phyloP scores from a whole-genome alignment of 305 asterid species.

The Fraxinus albicans region DNA sequence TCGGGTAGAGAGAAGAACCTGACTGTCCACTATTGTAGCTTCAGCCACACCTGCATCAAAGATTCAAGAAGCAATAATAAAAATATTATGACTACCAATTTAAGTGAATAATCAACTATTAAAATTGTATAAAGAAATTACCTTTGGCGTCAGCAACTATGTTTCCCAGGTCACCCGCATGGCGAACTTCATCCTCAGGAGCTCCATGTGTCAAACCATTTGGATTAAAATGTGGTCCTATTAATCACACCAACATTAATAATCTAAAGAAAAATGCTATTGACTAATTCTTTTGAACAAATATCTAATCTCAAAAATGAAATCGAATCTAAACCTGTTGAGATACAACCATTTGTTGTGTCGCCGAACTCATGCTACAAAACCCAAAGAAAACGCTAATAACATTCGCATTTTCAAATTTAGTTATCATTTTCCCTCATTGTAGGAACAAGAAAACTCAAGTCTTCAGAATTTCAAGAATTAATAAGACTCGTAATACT shows the following conservation, averaged over 20 bases:
- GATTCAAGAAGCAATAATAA: constrained; percentile 16
- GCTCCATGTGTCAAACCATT: constrained; percentile 81
- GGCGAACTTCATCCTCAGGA: constrained; percentile 88
- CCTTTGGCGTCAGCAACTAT: constrained; percentile 90
- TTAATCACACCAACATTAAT: constrained; percentile 13
- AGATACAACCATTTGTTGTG: constrained; percentile 92
- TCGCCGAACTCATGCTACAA: constrained; percentile 90
- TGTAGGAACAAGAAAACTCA: neutral
- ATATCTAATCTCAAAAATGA: constrained; percentile 6
- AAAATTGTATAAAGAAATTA: constrained; percentile 26
- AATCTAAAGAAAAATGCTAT: neutral
- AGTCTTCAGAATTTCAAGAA: neutral
- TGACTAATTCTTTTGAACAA: constrained; percentile 2
- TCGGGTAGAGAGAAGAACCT: constrained; percentile 39
- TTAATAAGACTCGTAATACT: constrained; percentile 24
- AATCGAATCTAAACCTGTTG: constrained; percentile 67
- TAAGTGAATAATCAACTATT: neutral
- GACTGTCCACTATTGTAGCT: constrained; percentile 74
- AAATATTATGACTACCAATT: too few relatives aligned
- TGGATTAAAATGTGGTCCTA: constrained; percentile 95
- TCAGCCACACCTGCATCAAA: constrained; percentile 77
- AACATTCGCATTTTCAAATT: neutral
- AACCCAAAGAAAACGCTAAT: constrained; percentile 10
- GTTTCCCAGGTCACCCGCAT: constrained; percentile 99
- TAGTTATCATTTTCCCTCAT: neutral